Percentiles rank a stretch among this genome's conserved stretches.
Evolutionary conservation across 2,329 filamentous ascomycete species (phyloP).

Genomic region (Fusarium chuoi): DNA sequence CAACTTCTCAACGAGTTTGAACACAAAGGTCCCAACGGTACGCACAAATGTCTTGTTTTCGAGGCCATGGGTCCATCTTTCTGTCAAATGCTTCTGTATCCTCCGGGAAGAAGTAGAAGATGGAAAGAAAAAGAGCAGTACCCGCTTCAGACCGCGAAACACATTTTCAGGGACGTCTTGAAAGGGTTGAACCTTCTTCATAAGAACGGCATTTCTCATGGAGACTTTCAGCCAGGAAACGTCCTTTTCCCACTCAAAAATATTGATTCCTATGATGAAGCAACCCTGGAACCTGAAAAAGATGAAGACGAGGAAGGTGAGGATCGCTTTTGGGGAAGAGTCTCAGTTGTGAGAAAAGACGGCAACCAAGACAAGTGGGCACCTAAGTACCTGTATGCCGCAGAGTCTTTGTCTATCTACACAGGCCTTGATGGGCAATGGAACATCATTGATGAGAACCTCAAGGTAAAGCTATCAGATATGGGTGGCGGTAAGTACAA

Average conservation of each 20-base stretch:
- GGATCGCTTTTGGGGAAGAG: too few species aligned
- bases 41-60: conserved; percentile 46
- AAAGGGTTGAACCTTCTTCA: not conserved
- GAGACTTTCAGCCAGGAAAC: conserved; percentile 13
- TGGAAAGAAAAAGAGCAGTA: too few species aligned
- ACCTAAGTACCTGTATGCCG: not conserved
- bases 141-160: not conserved
- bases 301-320: too few species aligned
- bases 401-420: not conserved
- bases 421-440: not conserved
- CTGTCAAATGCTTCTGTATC: not conserved
- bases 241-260: not conserved
- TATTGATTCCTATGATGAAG: not conserved
- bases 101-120: too few species aligned
- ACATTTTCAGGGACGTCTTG: conserved; percentile 1
- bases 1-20: conserved; percentile 43
- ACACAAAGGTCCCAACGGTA: conserved; percentile 46
- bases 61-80: conserved; percentile 48
- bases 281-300: too few species aligned
- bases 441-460: not conserved
- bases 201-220: not conserved
- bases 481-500: conserved; percentile 12
- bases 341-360: not conserved
- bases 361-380: conserved; percentile 15
- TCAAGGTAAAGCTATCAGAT: conserved; percentile 8